Base-by-base conservation (phyloP, 768 basidiomycete species). In the Lactarius sanguifluus region DNA sequence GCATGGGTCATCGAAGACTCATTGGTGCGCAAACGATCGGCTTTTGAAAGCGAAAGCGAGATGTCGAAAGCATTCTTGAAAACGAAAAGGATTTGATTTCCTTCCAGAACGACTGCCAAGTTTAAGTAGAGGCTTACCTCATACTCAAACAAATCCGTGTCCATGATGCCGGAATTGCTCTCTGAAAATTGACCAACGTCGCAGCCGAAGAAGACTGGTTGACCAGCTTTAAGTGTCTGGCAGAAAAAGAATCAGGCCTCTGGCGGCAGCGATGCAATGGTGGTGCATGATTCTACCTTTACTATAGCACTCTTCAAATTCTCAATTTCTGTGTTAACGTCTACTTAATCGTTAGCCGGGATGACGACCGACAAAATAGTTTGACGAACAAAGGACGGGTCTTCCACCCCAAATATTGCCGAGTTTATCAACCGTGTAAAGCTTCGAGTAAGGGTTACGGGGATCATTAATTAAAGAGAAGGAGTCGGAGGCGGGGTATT, bases 391-490 rank as follows among this genome's bases (percentile, higher is more conserved):
- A 36, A 89, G 82, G 30, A 98, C 88, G 20, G 89, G 85, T 5
- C 92, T 82, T 6, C 88, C 94, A 67, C 91, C 91, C 89, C 91
- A 94, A 59, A 98, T 80, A 72, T 98, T 98, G 18, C 96, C 96
- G 41, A 98, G 86, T 72, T 92, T 89, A 72, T 96, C 88, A 20
- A 98, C 94, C 1, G 94, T 94, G 79, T 96, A 96, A 18, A 96
- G 81, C 76, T 87, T 89, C 59, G 82, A 83, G 75, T 89, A 94
- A 23, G 80, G 79, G 74, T 98, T 96, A 30, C 96, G 85, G 12
- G 96, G 96, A 75, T 98, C 96, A 72, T 98, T 90, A 76, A 98
- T 94, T 15, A 98, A 83, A 43, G 94, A 96, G 82, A 98, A 96
- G 2, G 83, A 88, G 30, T 94, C 91, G 3, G 80, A 74, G 2